Evolutionary conservation across 306 rosid genomes (phyloP).

Genomic region (Castanopsis chinensis): DNA sequence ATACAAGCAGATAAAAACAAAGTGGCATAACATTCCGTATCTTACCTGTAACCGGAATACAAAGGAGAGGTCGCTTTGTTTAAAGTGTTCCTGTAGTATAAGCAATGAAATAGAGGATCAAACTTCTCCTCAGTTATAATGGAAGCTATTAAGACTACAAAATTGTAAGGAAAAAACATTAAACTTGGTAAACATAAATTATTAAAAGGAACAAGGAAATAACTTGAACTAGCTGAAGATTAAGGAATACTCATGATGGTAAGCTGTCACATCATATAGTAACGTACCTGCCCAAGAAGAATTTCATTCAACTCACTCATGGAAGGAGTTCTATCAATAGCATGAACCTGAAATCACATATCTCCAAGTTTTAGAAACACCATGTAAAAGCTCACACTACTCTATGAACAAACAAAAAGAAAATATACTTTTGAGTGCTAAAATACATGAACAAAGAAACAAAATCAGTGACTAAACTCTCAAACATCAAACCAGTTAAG

Average conservation of each 20-base stretch:
- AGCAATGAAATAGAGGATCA: neutral
- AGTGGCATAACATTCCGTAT: conserved; percentile 9
- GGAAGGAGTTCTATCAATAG: conserved; percentile 96
- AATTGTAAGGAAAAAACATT: neutral
- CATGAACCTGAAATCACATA: conserved; percentile 73
- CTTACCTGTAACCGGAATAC: conserved; percentile 97
- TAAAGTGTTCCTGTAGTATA: conserved; percentile 74
- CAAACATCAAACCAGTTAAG: neutral
- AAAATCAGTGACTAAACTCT: neutral
- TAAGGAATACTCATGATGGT: neutral
- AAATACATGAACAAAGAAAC: neutral
- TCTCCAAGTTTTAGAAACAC: conserved; percentile 21
- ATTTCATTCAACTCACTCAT: conserved; percentile 97
- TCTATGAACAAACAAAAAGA: conserved; percentile 11
- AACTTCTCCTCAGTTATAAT: neutral
- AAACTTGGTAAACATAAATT: neutral
- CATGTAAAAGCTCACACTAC: conserved; percentile 13
- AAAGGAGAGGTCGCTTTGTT: conserved; percentile 89
- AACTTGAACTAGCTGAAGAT: neutral
- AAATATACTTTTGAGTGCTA: neutral
- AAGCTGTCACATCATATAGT: neutral
- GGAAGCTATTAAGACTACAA: neutral
- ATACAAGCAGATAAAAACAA: conserved; percentile 8
- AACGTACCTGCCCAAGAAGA: conserved; percentile 87
- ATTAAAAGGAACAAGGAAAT: neutral